Evolutionary conservation across 805 yeast genomes (phyloP).

Genomic region (Saturnispora dispora): DNA sequence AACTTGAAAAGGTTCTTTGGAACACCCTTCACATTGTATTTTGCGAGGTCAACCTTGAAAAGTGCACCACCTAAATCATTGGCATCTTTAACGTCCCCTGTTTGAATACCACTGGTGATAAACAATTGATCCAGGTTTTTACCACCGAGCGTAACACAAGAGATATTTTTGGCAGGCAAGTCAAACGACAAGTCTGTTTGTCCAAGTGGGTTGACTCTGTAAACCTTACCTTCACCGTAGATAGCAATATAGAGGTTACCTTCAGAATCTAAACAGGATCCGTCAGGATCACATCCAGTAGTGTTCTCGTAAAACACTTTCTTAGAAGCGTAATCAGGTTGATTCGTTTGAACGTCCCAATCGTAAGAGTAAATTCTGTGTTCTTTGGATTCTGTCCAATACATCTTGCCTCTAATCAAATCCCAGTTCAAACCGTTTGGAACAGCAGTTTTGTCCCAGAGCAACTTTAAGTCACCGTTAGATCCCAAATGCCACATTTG

Average conservation of each 20-base stretch:
- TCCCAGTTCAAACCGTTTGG: constrained; percentile 69
- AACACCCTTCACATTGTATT: constrained; percentile 28
- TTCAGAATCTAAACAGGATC: constrained; percentile 49
- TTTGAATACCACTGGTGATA: constrained; percentile 56
- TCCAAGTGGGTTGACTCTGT: constrained; percentile 44
- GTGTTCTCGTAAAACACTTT: constrained; percentile 31
- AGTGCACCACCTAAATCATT: constrained; percentile 53
- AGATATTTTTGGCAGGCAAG: constrained; percentile 52
- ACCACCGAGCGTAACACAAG: constrained; percentile 69
- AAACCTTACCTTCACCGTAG: constrained; percentile 51
- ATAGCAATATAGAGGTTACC: constrained; percentile 58
- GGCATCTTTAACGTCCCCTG: constrained; percentile 17
- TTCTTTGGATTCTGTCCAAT: constrained; percentile 45
- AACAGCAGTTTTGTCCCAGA: constrained; percentile 34
- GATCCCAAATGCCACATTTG: constrained; percentile 35
- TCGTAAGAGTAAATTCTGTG: constrained; percentile 40
- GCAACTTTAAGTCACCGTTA: constrained; percentile 23
- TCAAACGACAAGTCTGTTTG: constrained; percentile 39
- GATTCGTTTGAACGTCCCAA: constrained; percentile 31
- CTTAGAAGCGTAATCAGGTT: constrained; percentile 28
- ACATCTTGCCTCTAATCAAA: constrained; percentile 30
- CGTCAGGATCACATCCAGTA: constrained; percentile 53
- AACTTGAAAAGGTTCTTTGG: constrained; percentile 18
- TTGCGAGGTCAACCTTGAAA: constrained; percentile 34
- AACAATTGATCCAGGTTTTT: constrained; percentile 45